Percentiles rank a stretch among this genome's conserved stretches.
Evolutionary conservation across 139 green algal genomes (phyloP).

Genomic region (Chlamydomonas urium): DNA sequence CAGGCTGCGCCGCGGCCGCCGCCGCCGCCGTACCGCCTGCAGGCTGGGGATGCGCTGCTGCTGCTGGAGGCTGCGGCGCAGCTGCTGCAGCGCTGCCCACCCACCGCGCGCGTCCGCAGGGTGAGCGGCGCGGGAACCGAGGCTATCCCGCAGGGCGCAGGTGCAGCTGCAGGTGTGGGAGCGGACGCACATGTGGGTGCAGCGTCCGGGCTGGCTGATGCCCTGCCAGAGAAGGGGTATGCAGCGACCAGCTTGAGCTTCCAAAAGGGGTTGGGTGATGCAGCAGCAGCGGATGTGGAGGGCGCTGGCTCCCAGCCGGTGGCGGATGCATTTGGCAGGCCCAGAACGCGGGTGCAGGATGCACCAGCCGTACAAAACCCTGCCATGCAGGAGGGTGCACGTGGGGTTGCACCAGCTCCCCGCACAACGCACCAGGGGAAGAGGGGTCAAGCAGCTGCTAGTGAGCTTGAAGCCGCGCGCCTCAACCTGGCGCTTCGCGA

Average conservation of each 20-base stretch:
- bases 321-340: too few relatives aligned
- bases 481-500: too few relatives aligned
- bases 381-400: too few relatives aligned
- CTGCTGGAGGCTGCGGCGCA: neutral
- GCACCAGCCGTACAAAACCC: too few relatives aligned
- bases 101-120: neutral
- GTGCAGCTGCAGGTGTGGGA: neutral
- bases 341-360: too few relatives aligned
- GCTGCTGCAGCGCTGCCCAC: neutral
- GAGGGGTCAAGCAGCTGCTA: too few relatives aligned
- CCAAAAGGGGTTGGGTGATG: too few relatives aligned
- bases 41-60: neutral
- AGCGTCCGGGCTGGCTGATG: neutral
- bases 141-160: neutral
- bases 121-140: neutral
- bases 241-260: neutral
- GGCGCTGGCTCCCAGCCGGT: too few relatives aligned
- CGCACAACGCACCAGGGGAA: too few relatives aligned
- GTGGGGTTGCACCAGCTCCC: too few relatives aligned
- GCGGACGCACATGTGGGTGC: neutral
- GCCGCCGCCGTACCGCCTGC: neutral
- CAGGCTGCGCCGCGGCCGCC: neutral
- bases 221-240: neutral
- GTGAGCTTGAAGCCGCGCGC: too few relatives aligned
- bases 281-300: too few relatives aligned